Base-by-base conservation (phyloP, 352 stramenopile genomes). In the Blastocystis sp. region DNA sequence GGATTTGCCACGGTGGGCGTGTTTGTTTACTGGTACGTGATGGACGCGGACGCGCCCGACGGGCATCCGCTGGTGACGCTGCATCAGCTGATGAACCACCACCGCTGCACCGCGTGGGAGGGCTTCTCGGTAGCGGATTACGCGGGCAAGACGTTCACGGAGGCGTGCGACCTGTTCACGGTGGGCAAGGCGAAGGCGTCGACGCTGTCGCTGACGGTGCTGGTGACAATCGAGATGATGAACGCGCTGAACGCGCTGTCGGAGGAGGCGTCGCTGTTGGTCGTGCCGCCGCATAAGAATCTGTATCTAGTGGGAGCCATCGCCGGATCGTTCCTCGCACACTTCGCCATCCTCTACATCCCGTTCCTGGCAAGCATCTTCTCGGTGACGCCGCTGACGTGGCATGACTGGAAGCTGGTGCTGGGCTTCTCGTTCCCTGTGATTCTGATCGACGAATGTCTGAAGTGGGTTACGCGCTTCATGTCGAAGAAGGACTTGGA, bases 171-270 rank as follows among this genome's bases (percentile, higher is more conserved):
- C 34, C 96, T 95, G 91, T 96, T 96, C 88, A 94, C 92, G 63
- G 91, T 94, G 18, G 93, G 92, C 85, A 96, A 96, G 88, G 90
- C 91, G 79, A 92, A 92, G 85, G 92, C 94, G 42, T 96, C 93
- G 86, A 97, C 94, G 44, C 89, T 97, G n/a, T 96, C 92, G 84
- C 89, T 97, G 11, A 95, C 92, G 49, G 93, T 97, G 38, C 87
- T 97, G 69, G 93, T 97, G 34, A 91, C 92, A 1, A 96, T 97
- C 75, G 93, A 97, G 88, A 96, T 97, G 93, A 93, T 97, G 87
- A 96, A 97, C 87, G 93, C 93, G 7, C 84, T 97, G 56, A 97
- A 96, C 89, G 94, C 93, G n/a, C n/a, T n/a, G n/a, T n/a, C n/a
- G n/a, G n/a, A n/a, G n/a, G n/a, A n/a, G n/a, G n/a, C n/a, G n/a